Conservation (phyloP, 108 stramenopile genomes). For the Cyclotella kingstonii region DNA sequence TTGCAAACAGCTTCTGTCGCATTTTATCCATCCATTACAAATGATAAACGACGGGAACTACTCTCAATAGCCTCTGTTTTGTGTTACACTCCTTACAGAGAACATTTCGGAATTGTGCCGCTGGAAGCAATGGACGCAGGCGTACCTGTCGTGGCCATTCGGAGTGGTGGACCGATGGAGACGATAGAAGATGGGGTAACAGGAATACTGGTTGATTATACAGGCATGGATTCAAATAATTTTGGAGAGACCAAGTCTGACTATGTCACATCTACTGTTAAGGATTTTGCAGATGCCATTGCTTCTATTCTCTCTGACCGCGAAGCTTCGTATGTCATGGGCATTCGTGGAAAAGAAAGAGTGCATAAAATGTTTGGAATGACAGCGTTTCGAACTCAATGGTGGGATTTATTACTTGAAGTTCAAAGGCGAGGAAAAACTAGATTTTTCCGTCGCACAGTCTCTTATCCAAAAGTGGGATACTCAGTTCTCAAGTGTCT, state of each 20-base stretch:
- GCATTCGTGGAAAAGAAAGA: constrained; percentile 55
- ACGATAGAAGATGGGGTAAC: constrained; percentile 84
- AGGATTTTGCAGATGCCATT: constrained; percentile 73
- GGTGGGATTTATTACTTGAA: constrained; percentile 54
- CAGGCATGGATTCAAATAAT: constrained; percentile 5
- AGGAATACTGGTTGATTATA: constrained; percentile 78
- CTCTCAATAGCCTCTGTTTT: constrained; percentile 72
- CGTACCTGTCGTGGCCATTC: constrained; percentile 81
- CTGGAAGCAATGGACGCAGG: constrained; percentile 96
- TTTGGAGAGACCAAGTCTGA: background rate
- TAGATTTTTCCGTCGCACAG: constrained; percentile 10
- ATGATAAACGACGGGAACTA: constrained; percentile 68
- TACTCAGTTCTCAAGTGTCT: constrained; percentile 17
- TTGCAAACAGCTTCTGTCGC: constrained; percentile 38
- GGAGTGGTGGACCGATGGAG: constrained; percentile 92
- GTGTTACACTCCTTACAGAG: constrained; percentile 93
- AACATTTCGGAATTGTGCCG: constrained; percentile 99
- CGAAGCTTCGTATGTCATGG: constrained; percentile 52
- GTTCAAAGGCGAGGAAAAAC: constrained; percentile 33
- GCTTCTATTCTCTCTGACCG: constrained; percentile 48
- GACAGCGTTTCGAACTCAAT: constrained; percentile 62
- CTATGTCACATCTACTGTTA: constrained; percentile 37
- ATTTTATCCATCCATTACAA: constrained; percentile 76
- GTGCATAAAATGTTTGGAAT: constrained; percentile 66
- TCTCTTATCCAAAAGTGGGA: constrained; percentile 25